A percentile compares a stretch with the other conserved stretches of the same genome.
These are phyloP conservation scores for Coprinellus micaceus DNA, from an alignment of 768 basidiomycete species.

Conservation along the genomic window DNA sequence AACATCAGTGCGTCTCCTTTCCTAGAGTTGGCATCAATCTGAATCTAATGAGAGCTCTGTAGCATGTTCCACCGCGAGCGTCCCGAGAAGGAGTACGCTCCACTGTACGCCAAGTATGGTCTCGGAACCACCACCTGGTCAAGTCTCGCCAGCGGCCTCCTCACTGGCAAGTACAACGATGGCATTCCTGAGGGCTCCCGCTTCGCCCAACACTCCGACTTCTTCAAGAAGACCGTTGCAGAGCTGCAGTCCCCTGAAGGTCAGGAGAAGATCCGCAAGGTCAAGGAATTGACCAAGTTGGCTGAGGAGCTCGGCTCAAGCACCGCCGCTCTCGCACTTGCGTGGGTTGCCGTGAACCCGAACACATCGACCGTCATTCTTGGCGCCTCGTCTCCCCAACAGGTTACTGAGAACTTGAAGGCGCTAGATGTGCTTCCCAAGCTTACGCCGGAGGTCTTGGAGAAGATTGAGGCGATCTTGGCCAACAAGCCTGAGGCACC, in stretches of 20 bases:
- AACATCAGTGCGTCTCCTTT: conserved; percentile 52
- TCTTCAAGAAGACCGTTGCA: conserved; percentile 54
- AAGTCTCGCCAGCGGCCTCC: conserved; percentile 66
- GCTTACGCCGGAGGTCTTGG: conserved; percentile 60
- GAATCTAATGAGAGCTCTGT: conserved; percentile 10
- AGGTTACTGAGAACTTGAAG: conserved; percentile 63
- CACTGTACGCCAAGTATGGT: conserved; percentile 63
- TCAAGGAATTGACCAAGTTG: conserved; percentile 60
- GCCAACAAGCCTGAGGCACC: conserved; percentile 44
- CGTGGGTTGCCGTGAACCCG: conserved; percentile 68
- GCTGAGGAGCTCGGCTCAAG: conserved; percentile 66
- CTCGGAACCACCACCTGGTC: conserved; percentile 73
- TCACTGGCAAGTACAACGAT: conserved; percentile 83
- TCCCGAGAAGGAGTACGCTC: conserved; percentile 76
- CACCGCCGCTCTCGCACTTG: conserved; percentile 66
- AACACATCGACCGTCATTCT: conserved; percentile 66
- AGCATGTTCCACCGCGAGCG: conserved; percentile 77
- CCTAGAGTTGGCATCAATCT: neutral
- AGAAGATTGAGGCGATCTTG: conserved; percentile 66
- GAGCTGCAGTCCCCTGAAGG: conserved; percentile 56
- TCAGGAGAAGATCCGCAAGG: conserved; percentile 66
- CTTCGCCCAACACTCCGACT: conserved; percentile 50
- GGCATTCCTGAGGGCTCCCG: conserved; percentile 74
- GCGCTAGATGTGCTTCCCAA: conserved; percentile 72
- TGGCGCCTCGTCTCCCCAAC: conserved; percentile 60